Evolutionary conservation across 1,139 yeast species (phyloP), one percentile per base, ranked within the genome.

Genomic region (Geotrichum macrosporum): DNA sequence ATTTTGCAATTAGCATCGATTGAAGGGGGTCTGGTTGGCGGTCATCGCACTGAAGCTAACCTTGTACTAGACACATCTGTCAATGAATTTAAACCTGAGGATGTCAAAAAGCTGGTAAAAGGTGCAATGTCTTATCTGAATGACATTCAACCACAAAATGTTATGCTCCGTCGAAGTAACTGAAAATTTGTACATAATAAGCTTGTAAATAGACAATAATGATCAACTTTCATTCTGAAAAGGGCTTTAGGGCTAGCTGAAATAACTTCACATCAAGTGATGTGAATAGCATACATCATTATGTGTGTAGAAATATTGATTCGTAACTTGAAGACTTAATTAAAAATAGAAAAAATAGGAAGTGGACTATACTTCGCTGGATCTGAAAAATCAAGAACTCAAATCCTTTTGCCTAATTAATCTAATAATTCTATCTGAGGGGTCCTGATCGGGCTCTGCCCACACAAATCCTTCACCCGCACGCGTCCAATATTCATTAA

Each of bases 391-490:
- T n/a, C n/a, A n/a, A n/a, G n/a, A n/a, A n/a, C n/a, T n/a, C n/a
- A n/a, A n/a, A n/a, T n/a, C n/a, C n/a, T 15, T 12, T 6, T 35
- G 4, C 18, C 48, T n/a, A n/a, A 38, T 31, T 13, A 16, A 12
- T 22, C 16, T 29, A n/a, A 45, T 19, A 10, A 46, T 19, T 30
- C 16, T 18, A 32, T 47, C 82, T 0, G 83, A 83, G 0, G 89
- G 89, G 59, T 82, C 89, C 57, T 79, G 81, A 59, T 83, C 92
- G 1, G 88, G 88, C 59, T 83, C 92, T 4, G 74, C 81, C 94
- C 94, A 84, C 53, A 77, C 81, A 58, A 82, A 83, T 2, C 84
- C 84, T 52, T 79, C 84, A 13, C 88, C 88, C 9, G 82, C 82
- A 47, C 76, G 69, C 60, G 81, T 75, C 92, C 94, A 84, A 63